Evolutionary conservation across 805 yeast genomes (phyloP).

Genomic region (Cyberlindnera americana): DNA sequence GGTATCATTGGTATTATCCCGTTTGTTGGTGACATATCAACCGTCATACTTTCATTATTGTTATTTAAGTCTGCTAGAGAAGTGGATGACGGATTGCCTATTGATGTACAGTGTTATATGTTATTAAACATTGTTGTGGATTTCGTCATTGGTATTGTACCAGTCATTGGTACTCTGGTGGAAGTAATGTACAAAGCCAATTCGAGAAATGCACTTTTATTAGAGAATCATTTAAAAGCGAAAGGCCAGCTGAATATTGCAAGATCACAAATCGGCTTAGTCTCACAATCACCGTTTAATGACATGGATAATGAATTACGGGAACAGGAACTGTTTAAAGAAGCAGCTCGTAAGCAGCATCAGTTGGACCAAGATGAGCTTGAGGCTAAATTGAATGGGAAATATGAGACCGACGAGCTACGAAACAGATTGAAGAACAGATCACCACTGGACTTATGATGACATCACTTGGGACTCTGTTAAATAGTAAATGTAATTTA

Average conservation of each 20-base stretch:
- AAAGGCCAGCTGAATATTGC: conserved; percentile 13
- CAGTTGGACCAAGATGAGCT: neutral
- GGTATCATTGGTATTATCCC: conserved; percentile 70
- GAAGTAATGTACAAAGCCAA: conserved; percentile 73
- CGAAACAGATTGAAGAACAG: too few species aligned
- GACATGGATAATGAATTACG: neutral
- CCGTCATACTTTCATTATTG: conserved; percentile 47
- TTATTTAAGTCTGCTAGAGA: conserved; percentile 41
- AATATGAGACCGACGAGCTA: too few species aligned
- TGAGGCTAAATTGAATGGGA: neutral
- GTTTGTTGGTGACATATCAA: conserved; percentile 54
- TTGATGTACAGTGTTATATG: conserved; percentile 49
- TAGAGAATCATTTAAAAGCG: conserved; percentile 52
- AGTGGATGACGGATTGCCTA: conserved; percentile 66
- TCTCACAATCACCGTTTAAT: neutral
- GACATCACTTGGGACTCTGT: too few species aligned
- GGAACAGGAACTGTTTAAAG: neutral
- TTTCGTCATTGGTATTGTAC: conserved; percentile 66
- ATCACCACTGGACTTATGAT: neutral
- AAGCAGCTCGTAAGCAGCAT: conserved; percentile 1
- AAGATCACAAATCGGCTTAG: too few species aligned
- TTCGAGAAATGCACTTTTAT: conserved; percentile 62
- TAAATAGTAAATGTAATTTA: too few species aligned
- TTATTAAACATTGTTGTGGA: conserved; percentile 62
- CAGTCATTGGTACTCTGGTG: conserved; percentile 70